phyloP scores from a whole-genome alignment of 2,329 filamentous ascomycete genomes.

The Pseudogymnoascus sp. region DNA sequence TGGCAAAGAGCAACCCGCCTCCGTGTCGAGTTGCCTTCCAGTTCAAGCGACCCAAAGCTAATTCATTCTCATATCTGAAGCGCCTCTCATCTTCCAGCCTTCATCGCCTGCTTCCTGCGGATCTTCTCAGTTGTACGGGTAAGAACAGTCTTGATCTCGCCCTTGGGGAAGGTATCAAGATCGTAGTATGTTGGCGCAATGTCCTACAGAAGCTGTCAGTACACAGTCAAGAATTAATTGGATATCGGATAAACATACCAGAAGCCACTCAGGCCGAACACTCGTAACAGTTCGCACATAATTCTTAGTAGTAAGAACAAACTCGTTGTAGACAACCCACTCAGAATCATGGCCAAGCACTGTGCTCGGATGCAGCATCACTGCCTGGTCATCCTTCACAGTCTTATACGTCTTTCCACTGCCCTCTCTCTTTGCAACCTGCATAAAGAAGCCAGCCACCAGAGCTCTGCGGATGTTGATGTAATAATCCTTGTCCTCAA shows the following conservation, averaged over 20 bases:
- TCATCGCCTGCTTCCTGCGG: conserved; percentile 38
- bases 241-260: conserved; percentile 51
- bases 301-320: conserved; percentile 95
- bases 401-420: conserved; percentile 88
- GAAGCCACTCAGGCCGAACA: conserved; percentile 86
- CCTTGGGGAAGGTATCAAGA: conserved; percentile 71
- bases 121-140: conserved; percentile 52
- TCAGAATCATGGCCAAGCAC: conserved; percentile 83
- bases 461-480: conserved; percentile 91
- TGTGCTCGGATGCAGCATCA: conserved; percentile 88
- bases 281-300: conserved; percentile 92
- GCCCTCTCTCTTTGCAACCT: conserved; percentile 89
- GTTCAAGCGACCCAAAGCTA: not conserved
- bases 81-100: not conserved
- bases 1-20: not conserved
- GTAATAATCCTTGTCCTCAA: conserved; percentile 96
- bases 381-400: conserved; percentile 92
- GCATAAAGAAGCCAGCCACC: conserved; percentile 97
- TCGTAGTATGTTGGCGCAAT: conserved; percentile 94
- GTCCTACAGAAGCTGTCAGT: conserved; percentile 52
- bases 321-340: conserved; percentile 98
- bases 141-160: conserved; percentile 70
- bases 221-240: not conserved
- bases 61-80: not conserved
- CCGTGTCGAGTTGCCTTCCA: not conserved